Evolutionary conservation across 179 eudicot species (phyloP).

Genomic region (Beta corolliflora): DNA sequence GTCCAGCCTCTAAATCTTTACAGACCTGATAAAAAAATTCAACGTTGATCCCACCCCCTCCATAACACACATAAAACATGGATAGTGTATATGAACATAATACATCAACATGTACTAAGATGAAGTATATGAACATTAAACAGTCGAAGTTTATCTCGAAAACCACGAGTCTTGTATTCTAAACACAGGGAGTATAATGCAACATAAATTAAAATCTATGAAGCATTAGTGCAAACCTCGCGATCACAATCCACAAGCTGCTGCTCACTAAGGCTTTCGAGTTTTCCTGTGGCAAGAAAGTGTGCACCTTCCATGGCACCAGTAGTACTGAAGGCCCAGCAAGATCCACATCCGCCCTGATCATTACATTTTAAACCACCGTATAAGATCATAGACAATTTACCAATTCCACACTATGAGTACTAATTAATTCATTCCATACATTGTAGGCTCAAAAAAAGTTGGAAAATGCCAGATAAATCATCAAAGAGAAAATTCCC

Average conservation of each 20-base stretch:
- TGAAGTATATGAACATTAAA: too few relatives aligned
- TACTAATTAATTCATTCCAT: background rate
- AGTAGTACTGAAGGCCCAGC: slow-evolving; percentile 94
- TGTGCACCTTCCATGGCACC: slow-evolving; percentile 93
- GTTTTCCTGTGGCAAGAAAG: slow-evolving; percentile 77
- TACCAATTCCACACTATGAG: background rate
- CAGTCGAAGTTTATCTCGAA: too few relatives aligned
- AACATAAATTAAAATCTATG: too few relatives aligned
- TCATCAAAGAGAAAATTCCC: background rate
- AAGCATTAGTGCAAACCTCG: slow-evolving; percentile 52
- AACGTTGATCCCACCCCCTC: too few relatives aligned
- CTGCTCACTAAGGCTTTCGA: slow-evolving; percentile 90
- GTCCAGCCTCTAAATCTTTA: background rate
- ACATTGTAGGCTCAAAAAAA: background rate
- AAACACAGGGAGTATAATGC: too few relatives aligned
- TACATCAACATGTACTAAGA: too few relatives aligned
- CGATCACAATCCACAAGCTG: slow-evolving; percentile 93
- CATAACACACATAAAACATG: too few relatives aligned
- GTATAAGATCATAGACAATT: background rate
- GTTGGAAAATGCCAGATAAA: background rate
- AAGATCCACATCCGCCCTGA: slow-evolving; percentile 89
- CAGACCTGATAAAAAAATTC: too few relatives aligned
- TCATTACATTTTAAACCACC: background rate
- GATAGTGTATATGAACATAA: too few relatives aligned
- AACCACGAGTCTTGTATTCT: too few relatives aligned